Percentiles rank a stretch among this genome's conserved stretches.
Conservation (phyloP, 2,329 filamentous ascomycete genomes). For the Ophiostoma fasciatum region DNA sequence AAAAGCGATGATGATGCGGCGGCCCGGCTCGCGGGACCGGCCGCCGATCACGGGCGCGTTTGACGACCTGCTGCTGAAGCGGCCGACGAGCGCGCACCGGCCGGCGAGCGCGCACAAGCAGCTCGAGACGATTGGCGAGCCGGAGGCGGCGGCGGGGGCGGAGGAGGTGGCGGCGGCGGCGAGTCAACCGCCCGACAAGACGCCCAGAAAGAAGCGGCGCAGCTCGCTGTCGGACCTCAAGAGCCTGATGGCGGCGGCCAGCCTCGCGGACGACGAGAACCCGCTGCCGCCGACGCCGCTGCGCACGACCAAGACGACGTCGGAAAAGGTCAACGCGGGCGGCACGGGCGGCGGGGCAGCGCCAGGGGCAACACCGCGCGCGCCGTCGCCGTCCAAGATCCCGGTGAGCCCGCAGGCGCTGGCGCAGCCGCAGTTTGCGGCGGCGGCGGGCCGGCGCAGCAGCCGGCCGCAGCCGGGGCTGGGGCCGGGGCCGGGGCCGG, state of each 20-base stretch:
- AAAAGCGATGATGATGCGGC: slow-evolving; percentile 25
- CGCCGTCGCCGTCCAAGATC: slow-evolving; percentile 33
- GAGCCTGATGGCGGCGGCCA: slow-evolving; percentile 45
- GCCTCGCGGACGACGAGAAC: slow-evolving; percentile 28
- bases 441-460: neutral
- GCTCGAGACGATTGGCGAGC: slow-evolving; percentile 46
- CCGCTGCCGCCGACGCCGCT: slow-evolving; percentile 30
- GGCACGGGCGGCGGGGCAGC: no score
- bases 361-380: slow-evolving; percentile 29
- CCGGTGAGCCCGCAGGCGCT: slow-evolving; percentile 33
- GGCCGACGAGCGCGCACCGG: slow-evolving; percentile 21
- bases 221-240: slow-evolving; percentile 82
- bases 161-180: neutral
- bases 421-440: slow-evolving; percentile 8
- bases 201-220: slow-evolving; percentile 58
- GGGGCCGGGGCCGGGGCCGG: neutral
- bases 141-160: slow-evolving; percentile 26
- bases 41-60: slow-evolving; percentile 48
- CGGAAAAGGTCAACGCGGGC: slow-evolving; percentile 40
- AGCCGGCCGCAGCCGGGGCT: slow-evolving; percentile 1
- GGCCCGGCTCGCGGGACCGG: slow-evolving; percentile 43
- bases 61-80: slow-evolving; percentile 28
- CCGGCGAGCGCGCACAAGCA: slow-evolving; percentile 40
- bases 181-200: neutral
- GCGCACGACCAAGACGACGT: slow-evolving; percentile 36